Evolutionary conservation across 208 protist genomes (phyloP), one percentile per base, ranked within the genome.

Genomic region (Trypanosoma rangeli): DNA sequence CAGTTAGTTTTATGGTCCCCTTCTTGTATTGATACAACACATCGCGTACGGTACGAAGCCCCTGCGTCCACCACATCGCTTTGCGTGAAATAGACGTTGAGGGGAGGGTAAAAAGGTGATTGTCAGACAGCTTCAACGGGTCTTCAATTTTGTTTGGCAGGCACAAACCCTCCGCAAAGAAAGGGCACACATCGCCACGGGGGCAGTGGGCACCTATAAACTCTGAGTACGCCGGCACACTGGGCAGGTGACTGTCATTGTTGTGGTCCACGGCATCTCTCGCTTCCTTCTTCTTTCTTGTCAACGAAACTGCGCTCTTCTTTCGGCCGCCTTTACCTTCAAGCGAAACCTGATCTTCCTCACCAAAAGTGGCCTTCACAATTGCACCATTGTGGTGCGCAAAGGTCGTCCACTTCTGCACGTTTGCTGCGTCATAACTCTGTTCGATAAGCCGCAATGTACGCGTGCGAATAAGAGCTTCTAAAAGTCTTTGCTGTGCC

Each of bases 51-150:
- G 86, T 93, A 63, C 90, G 87, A 46, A 87, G 77, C 22, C 90
- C 90, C 48, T 91, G 81, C 13, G 62, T 65, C 90, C 90, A 96
- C 90, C 87, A 94, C 58, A 64, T 67, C 50, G 79, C 79, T 73
- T 96, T 96, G 35, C 85, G 85, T 9, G 76, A 64, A 20, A 93
- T 74, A 1, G 87, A 69, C 20, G 84, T 87, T 35, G 82, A 92
- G 18, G 90, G 90, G 22, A 94, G 49, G 12, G 86, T 94, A 80
- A 96, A 96, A 73, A 96, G 82, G 74, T 96, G 90, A 67, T 96
- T 94, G 80, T 96, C 87, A 22, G 68, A 49, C 9, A 57, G 72
- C 15, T 54, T 31, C 10, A 96, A 22, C n/a, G 90, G 80, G 55
- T 92, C 71, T 3, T 85, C 78, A 49, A 90, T 83, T 50, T 85